Percentiles rank a stretch among this genome's conserved stretches.
These are phyloP conservation scores for Fusarium napiforme DNA, from an alignment of 2,329 filamentous ascomycete species.

Conservation along the genomic window DNA sequence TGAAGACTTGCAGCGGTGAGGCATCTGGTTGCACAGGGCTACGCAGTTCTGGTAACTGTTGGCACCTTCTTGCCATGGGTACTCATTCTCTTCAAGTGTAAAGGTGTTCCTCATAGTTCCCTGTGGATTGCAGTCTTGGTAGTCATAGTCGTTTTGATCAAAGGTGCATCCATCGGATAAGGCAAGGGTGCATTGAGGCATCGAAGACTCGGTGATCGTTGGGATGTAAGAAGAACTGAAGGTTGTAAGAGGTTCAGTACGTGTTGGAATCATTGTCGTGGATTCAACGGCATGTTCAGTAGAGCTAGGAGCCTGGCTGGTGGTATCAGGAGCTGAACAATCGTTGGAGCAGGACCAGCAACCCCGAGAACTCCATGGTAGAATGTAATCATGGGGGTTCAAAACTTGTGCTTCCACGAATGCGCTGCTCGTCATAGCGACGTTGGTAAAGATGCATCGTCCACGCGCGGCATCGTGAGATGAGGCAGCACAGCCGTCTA, in stretches of 20 bases:
- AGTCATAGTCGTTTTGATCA: background rate
- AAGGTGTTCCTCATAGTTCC: background rate
- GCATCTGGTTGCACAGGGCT: slow-evolving; percentile 22
- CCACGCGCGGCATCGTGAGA: background rate
- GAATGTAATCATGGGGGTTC: background rate
- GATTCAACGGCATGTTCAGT: background rate
- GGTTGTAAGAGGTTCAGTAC: background rate
- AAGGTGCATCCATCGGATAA: slow-evolving; percentile 10
- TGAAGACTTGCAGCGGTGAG: slow-evolving; percentile 5
- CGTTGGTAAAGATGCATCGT: slow-evolving; percentile 3
- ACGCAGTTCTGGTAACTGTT: background rate
- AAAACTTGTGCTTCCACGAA: background rate
- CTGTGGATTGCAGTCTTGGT: background rate
- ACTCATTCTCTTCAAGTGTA: slow-evolving; percentile 1
- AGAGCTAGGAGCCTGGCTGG: background rate
- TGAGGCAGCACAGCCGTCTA: background rate
- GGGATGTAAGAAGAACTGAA: background rate
- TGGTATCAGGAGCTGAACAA: background rate
- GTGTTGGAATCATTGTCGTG: background rate
- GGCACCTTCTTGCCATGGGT: slow-evolving; percentile 1
- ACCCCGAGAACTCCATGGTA: slow-evolving; percentile 1
- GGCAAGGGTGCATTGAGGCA: slow-evolving; percentile 22
- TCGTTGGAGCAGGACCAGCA: slow-evolving; percentile 7
- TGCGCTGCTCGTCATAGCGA: background rate
- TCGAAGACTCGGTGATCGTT: slow-evolving; percentile 5